Evolutionary conservation across 2,329 filamentous ascomycete genomes (phyloP), one percentile per base, ranked within the genome.

Genomic region (Epichloe coenophiala): DNA sequence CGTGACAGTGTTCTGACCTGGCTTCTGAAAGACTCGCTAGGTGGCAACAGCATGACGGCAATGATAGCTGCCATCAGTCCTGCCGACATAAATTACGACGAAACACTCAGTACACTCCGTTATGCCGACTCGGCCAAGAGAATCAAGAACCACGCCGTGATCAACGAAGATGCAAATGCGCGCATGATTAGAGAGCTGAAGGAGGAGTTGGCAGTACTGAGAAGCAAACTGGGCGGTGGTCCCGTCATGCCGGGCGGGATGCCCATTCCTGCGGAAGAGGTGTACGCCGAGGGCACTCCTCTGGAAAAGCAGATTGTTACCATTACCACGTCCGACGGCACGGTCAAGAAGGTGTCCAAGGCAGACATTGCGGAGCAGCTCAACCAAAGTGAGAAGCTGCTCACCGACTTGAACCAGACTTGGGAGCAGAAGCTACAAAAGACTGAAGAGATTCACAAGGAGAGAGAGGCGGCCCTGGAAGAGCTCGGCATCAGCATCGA

Each of bases 51-150:
- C 66, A 91, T 97, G 87, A 98, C 93, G 23, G 93, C 93, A 53
- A 98, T 98, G 94, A 98, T 98, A 74, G 94, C 93, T 47, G 91
- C 91, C 48, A 96, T 98, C 63, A 96, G 90, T 61, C 93, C 93
- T 4, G 93, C 93, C 50, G 93, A 98, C 68, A 97, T 97, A 72
- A 98, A 98, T 69, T 97, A 95, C 63, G 93, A 98, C 58, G 93
- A 98, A 68, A 98, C 94, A 0, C 75, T 98, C 17, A 93, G 90
- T 64, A 98, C 93, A 1, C 75, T 98, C 31, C 82, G 94, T 61
- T 98, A 98, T 67, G 93, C 94, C 51, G 91, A 98, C 64, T 96
- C 89, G 7, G 93, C 93, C 27, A 98, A 98, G 72, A 83, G 93
- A 60, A 98, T 98, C 77, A 97, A 97, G 88, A 98, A 98, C 71